Conservation (phyloP, 2,329 filamentous ascomycete genomes). For the Meredithiella fracta region DNA sequence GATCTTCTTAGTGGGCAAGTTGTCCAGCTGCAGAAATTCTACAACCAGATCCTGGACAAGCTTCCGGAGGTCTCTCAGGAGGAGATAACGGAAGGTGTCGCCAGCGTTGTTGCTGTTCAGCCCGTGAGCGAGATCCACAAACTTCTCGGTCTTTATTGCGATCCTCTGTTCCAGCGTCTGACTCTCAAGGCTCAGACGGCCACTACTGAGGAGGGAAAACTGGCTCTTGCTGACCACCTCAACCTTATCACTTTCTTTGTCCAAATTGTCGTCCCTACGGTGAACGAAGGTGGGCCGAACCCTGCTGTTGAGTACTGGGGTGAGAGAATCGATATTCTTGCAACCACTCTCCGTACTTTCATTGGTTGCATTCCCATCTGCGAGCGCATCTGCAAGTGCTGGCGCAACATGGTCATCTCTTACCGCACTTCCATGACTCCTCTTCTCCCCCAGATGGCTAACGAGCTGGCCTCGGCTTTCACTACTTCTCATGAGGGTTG, state of each 20-base stretch:
- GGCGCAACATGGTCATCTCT: constrained; percentile 92
- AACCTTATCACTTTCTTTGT: constrained; percentile 86
- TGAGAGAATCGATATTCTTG: constrained; percentile 77
- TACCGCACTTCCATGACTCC: constrained; percentile 82
- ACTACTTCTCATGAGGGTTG: constrained; percentile 76
- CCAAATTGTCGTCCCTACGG: constrained; percentile 58
- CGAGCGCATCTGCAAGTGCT: constrained; percentile 85
- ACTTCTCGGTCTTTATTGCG: constrained; percentile 80
- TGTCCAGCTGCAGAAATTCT: constrained; percentile 76
- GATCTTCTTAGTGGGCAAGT: constrained; percentile 72
- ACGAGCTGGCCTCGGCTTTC: constrained; percentile 77
- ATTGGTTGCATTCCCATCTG: constrained; percentile 73
- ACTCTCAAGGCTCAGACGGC: constrained; percentile 79
- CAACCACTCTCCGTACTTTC: constrained; percentile 77
- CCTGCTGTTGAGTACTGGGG: constrained; percentile 93
- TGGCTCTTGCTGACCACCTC: constrained; percentile 80
- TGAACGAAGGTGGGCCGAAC: constrained; percentile 57
- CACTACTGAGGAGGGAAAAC: constrained; percentile 63
- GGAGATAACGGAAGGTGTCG: constrained; percentile 90
- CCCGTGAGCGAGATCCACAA: constrained; percentile 64
- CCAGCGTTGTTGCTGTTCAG: constrained; percentile 77
- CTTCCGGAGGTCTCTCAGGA: constrained; percentile 78
- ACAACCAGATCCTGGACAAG: constrained; percentile 73
- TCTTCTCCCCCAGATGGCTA: constrained; percentile 67
- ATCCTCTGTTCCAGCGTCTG: constrained; percentile 71